Conservation (phyloP, 805 yeast species). For the Clavispora carvajalis region DNA sequence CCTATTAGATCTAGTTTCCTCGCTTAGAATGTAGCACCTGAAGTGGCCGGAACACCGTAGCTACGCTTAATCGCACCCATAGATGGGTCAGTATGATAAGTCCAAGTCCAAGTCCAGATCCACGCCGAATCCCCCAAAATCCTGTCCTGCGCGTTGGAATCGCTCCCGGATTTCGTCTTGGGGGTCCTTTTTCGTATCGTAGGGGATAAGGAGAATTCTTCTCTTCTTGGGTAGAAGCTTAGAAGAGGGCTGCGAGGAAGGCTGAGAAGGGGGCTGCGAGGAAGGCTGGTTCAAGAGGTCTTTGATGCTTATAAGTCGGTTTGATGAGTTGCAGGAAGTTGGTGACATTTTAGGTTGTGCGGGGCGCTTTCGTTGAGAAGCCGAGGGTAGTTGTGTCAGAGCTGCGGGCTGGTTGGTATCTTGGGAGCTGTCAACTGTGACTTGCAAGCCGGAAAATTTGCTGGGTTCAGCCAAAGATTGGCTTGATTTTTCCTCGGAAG, state of each 20-base stretch:
- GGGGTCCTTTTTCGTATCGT: background rate
- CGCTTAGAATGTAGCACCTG: too few relatives aligned
- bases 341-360: too few relatives aligned
- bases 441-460: background rate
- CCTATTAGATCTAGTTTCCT: too few relatives aligned
- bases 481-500: background rate
- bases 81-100: background rate
- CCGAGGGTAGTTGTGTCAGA: too few relatives aligned
- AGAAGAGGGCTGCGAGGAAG: too few relatives aligned
- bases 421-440: slow-evolving; percentile 1
- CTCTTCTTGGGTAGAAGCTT: background rate
- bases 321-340: too few relatives aligned
- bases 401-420: background rate
- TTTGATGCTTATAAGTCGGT: too few relatives aligned
- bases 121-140: slow-evolving; percentile 6
- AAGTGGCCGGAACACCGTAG: too few relatives aligned
- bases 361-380: too few relatives aligned
- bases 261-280: too few relatives aligned
- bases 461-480: background rate
- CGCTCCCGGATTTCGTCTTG: slow-evolving; percentile 5
- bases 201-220: background rate
- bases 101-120: background rate
- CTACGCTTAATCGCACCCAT: too few relatives aligned
- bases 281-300: too few relatives aligned
- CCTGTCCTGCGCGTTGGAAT: slow-evolving; percentile 3